phyloP scores from a whole-genome alignment of 805 yeast genomes.

The Crinitomyces ghanaensis region DNA sequence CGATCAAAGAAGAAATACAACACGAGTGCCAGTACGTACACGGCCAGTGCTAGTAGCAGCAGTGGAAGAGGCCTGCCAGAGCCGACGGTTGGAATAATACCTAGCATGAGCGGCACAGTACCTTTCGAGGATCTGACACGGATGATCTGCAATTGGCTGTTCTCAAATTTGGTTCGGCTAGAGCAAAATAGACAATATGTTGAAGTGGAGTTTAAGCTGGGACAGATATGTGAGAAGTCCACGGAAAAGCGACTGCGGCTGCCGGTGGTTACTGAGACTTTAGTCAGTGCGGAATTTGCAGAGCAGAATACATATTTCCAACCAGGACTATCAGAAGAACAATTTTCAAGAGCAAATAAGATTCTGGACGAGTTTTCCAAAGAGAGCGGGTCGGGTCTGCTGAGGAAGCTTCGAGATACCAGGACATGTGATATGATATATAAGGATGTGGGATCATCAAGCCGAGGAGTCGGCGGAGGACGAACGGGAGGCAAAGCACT shows the following conservation, averaged over 20 bases:
- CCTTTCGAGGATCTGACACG: slow-evolving; percentile 75
- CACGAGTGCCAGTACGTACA: slow-evolving; percentile 1
- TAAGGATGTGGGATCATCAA: slow-evolving; percentile 10
- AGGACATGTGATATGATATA: slow-evolving; percentile 1
- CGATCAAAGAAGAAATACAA: not conserved
- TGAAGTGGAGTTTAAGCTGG: slow-evolving; percentile 38
- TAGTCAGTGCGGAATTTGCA: slow-evolving; percentile 21
- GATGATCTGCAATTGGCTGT: slow-evolving; percentile 80
- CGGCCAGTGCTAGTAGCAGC: not conserved
- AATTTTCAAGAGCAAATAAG: slow-evolving; percentile 14
- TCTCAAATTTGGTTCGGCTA: slow-evolving; percentile 49
- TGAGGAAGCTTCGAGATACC: not conserved
- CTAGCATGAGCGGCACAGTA: slow-evolving; percentile 59
- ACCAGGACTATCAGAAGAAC: slow-evolving; percentile 20
- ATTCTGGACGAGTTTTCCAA: slow-evolving; percentile 16
- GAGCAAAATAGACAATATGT: slow-evolving; percentile 17
- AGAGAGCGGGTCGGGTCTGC: slow-evolving; percentile 5
- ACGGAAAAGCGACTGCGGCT: slow-evolving; percentile 20
- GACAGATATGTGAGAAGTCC: slow-evolving; percentile 20
- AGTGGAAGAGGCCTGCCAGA: not conserved
- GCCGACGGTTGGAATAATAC: slow-evolving; percentile 28
- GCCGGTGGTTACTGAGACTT: slow-evolving; percentile 25
- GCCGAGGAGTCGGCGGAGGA: too few relatives aligned
- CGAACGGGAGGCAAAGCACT: slow-evolving; percentile 11
- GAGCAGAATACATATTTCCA: slow-evolving; percentile 19